A percentile compares a stretch with the other conserved stretches of the same genome.
Conservation (phyloP, 306 rosid species). For the Ceratonia siliqua region DNA sequence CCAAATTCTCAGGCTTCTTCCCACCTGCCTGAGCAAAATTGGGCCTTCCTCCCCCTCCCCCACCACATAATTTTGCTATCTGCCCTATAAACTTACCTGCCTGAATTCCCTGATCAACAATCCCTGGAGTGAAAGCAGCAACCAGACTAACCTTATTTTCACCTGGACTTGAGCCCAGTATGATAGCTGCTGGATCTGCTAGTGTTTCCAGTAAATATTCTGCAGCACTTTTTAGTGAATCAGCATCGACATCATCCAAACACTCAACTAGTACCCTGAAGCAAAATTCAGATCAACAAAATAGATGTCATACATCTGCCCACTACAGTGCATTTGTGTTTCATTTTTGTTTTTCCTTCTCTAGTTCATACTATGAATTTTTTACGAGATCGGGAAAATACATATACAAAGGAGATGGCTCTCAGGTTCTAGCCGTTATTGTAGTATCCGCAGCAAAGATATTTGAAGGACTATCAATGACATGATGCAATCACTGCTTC, state of each 20-base stretch:
- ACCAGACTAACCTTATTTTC: constrained; percentile 91
- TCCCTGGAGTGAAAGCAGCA: constrained; percentile 87
- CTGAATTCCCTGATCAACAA: constrained; percentile 72
- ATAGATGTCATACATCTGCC: constrained; percentile 14
- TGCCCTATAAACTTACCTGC: constrained; percentile 93
- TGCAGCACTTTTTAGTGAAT: constrained; percentile 83
- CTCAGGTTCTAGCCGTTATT: constrained; percentile 17
- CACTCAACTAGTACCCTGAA: constrained; percentile 80
- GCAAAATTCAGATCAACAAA: constrained; percentile 20
- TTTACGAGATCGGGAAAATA: constrained; percentile 4
- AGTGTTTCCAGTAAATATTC: constrained; percentile 72
- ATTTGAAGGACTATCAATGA: constrained; percentile 6
- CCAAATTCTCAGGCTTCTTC: constrained; percentile 82
- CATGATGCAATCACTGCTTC: constrained; percentile 28
- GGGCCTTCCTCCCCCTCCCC: constrained; percentile 97
- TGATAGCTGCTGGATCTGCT: constrained; percentile 85
- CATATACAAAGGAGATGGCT: not conserved
- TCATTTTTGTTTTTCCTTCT: not conserved
- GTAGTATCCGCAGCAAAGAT: constrained; percentile 26
- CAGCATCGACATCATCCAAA: constrained; percentile 83
- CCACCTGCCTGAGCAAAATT: constrained; percentile 98
- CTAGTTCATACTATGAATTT: not conserved
- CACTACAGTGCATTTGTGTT: not conserved
- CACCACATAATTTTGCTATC: constrained; percentile 89
- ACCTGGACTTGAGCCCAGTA: constrained; percentile 86